Percentiles rank a stretch among this genome's conserved stretches.
phyloP scores from a whole-genome alignment of 306 rosid genomes.

The Cotoneaster glaucophyllus region DNA sequence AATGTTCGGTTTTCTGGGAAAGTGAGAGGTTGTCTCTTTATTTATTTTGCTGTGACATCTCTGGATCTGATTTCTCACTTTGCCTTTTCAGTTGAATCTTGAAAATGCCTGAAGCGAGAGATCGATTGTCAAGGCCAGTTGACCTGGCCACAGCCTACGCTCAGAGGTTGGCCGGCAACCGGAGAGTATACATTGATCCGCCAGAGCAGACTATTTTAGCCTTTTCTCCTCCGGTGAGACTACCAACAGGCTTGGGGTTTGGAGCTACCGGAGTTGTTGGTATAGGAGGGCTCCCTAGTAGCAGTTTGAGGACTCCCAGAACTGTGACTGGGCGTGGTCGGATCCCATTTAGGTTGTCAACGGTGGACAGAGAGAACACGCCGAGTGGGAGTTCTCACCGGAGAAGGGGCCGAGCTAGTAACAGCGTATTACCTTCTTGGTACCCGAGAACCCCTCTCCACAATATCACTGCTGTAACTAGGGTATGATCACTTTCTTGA shows the following conservation, averaged over 20 bases:
- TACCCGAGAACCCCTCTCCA: slow-evolving; percentile 77
- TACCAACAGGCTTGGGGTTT: slow-evolving; percentile 5
- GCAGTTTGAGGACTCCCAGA: slow-evolving; percentile 23
- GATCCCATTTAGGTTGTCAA: neutral
- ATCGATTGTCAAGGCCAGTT: slow-evolving; percentile 35
- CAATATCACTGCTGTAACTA: slow-evolving; percentile 45
- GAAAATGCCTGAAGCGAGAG: slow-evolving; percentile 64
- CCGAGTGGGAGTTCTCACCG: slow-evolving; percentile 18
- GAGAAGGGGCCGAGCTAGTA: slow-evolving; percentile 23
- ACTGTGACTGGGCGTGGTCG: slow-evolving; percentile 27
- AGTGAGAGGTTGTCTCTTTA: neutral
- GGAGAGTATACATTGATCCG: neutral
- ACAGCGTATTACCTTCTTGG: slow-evolving; percentile 62
- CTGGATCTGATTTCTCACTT: neutral
- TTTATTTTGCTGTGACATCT: neutral
- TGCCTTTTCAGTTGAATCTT: neutral
- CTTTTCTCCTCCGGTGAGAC: slow-evolving; percentile 10
- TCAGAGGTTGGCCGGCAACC: slow-evolving; percentile 8
- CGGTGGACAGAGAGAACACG: slow-evolving; percentile 23
- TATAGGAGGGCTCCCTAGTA: slow-evolving; percentile 2
- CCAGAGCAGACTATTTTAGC: neutral
- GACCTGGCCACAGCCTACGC: slow-evolving; percentile 33
- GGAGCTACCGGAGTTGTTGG: slow-evolving; percentile 19
- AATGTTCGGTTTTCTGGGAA: neutral
- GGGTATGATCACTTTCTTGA: slow-evolving; percentile 31